phyloP scores from a whole-genome alignment of 352 stramenopile species.

The Phytophthora pluvialis region DNA sequence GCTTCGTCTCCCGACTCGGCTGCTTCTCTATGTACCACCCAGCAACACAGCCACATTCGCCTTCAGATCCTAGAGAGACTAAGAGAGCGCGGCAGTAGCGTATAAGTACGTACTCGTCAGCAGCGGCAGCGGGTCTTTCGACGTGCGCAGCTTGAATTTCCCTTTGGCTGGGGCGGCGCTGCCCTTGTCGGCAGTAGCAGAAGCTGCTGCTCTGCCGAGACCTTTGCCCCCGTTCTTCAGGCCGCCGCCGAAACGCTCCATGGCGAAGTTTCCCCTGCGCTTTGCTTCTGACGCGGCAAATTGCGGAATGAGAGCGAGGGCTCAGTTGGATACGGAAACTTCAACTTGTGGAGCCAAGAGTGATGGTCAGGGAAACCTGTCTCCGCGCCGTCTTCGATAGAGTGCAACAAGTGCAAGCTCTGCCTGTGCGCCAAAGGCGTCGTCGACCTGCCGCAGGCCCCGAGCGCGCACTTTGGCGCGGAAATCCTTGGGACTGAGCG shows the following conservation, averaged over 20 bases:
- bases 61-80: neutral
- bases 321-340: conserved; percentile 27
- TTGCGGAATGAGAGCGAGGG: conserved; percentile 28
- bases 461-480: conserved; percentile 55
- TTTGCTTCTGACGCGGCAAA: conserved; percentile 23
- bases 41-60: neutral
- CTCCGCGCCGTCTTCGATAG: conserved; percentile 52
- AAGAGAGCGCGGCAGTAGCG: neutral
- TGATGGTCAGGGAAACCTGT: conserved; percentile 50
- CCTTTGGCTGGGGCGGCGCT: conserved; percentile 6
- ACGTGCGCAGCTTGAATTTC: conserved; percentile 35
- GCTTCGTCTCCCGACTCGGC: conserved; percentile 22
- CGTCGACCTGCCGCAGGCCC: conserved; percentile 49
- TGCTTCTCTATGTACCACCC: conserved; percentile 23
- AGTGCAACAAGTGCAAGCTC: conserved; percentile 53
- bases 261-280: conserved; percentile 5
- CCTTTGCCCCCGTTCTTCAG: conserved; percentile 7
- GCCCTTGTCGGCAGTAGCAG: conserved; percentile 1
- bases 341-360: conserved; percentile 38
- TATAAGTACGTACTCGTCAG: conserved; percentile 25
- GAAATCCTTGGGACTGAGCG: conserved; percentile 62
- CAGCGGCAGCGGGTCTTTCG: conserved; percentile 26
- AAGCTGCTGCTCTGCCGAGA: neutral
- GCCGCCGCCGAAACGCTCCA: conserved; percentile 22
- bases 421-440: conserved; percentile 38